These are phyloP conservation scores for Euptelea pleiosperma DNA, from an alignment of 164 flowering plant genomes.

Conservation along the genomic window DNA sequence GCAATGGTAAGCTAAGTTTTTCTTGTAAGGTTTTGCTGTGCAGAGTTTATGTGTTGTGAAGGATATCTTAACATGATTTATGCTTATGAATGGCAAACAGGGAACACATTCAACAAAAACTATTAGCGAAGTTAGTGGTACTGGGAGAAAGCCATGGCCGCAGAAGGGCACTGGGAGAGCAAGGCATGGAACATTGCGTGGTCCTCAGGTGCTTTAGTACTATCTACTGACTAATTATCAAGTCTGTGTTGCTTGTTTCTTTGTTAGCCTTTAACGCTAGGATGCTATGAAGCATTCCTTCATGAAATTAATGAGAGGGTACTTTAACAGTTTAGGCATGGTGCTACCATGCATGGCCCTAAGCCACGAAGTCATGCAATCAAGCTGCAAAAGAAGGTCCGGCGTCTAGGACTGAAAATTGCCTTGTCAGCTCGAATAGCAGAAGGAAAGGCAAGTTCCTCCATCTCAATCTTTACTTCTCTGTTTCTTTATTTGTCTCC, in stretches of 20 bases:
- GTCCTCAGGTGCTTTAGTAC: conserved; percentile 67
- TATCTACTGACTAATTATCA: conserved; percentile 1
- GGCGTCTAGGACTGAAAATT: conserved; percentile 86
- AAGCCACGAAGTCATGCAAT: conserved; percentile 95
- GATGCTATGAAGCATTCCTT: background rate
- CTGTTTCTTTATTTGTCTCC: too few relatives aligned
- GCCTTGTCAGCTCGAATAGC: conserved; percentile 90
- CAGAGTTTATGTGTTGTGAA: background rate
- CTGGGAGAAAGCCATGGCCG: conserved; percentile 84
- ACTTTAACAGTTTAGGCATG: conserved; percentile 74
- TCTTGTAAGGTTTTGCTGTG: background rate
- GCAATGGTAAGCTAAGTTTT: background rate
- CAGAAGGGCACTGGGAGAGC: conserved; percentile 93
- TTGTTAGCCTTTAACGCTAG: background rate
- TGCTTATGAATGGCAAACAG: conserved; percentile 27
- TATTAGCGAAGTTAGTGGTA: conserved; percentile 92
- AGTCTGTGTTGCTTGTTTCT: conserved; percentile 5
- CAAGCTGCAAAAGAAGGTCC: conserved; percentile 87
- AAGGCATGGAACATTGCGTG: conserved; percentile 89
- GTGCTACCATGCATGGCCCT: conserved; percentile 92
- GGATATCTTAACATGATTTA: background rate
- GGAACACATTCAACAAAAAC: conserved; percentile 98
- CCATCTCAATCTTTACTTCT: too few relatives aligned
- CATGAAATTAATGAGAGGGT: conserved; percentile 3
- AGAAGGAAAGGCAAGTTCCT: conserved; percentile 82